Base-by-base conservation (phyloP, 257 asterid genomes). In the Ilex aquifolium region DNA sequence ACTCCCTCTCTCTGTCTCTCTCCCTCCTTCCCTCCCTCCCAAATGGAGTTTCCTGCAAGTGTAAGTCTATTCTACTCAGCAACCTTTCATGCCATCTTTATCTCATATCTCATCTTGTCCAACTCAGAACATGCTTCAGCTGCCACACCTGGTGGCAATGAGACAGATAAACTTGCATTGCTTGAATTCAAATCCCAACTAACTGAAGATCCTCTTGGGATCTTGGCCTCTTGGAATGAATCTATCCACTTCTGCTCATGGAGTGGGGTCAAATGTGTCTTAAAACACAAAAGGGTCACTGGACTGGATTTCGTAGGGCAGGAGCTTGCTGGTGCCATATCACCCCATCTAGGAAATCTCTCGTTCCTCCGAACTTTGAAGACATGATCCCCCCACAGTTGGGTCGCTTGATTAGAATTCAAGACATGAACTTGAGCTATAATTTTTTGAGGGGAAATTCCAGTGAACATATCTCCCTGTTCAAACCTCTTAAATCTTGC, bases 201-300 rank as follows among this genome's bases (percentile, higher is more conserved):
- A 68, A 71, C 40, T 21, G 76, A 73, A 27, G 88, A 84, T 62
- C 91, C 84, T 14, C 66, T 39, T 12, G 74, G 74, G 51, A 63
- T 70, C 51, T 30, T 72, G 42, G 65, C 13, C 63, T 69, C 76
- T 15, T 82, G 83, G 88, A 77, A 82, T 32, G 56, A 61, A 9
- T 59, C 72, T 14, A 56, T 52, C 36, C 72, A 65, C 61, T 70
- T 79, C 53, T 77, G 84, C 76, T 56, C 59, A 48, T 82, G 91
- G 91, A 70, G 58, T 50, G 88, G 88, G 29, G 79, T 81, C 32
- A 39, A 32, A 31, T 81, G 86, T 60, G 73, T 73, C 65, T 31
- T 2, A 12, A 31, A 48, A 46, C 59, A 59, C 49, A 65, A 69
- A 56, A 65, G 80, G 62, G 82, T 81, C 61, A 62, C 56, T 16